Base-by-base conservation (phyloP, 805 yeast genomes). In the Brettanomyces custersianus region DNA sequence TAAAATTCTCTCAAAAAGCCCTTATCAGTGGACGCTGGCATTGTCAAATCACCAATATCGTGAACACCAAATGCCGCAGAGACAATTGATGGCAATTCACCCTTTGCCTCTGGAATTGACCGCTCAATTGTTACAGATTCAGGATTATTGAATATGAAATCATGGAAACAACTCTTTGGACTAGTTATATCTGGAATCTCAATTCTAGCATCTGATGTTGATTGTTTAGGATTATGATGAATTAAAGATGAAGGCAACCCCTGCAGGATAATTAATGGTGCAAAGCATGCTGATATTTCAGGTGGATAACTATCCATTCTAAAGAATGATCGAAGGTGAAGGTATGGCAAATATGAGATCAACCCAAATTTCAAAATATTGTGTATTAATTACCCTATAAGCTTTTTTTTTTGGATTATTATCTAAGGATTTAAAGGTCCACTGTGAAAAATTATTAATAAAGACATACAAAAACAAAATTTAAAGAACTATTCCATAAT, bases 251-350 rank as follows among this genome's bases (percentile, higher is more conserved):
- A 13, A 1, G 38, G 67, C 4, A 67, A 41, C 2, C 73, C 73
- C 39, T 68, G 73, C 3, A 68, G 41, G 1, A 60, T 47, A 17
- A 68, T 60, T 35, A 68, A 42, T 0, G 73, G 73, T 0, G 63
- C 52, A 31, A 57, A 45, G 20, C 64, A 52, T 1, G 55, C 35
- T 1, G 62, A 51, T 25, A 55, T 42, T 29, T 60, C 62, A 1
- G 42, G 29, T 4, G 66, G 66, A 40, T 60, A 65, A 10, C 57
- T 43, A 33, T 66, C 68, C 72, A 66, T 66, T 13, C 11, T n/a
- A 29, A 15, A 11, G 7, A 11, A n/a, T 25, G n/a, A n/a, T n/a
- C n/a, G n/a, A n/a, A n/a, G n/a, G n/a, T n/a, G n/a, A n/a, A n/a
- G n/a, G n/a, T n/a, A n/a, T n/a, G n/a, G n/a, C n/a, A n/a, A n/a